Base-by-base conservation (phyloP, 257 asterid genomes). In the Paraleonurus japonicus region DNA sequence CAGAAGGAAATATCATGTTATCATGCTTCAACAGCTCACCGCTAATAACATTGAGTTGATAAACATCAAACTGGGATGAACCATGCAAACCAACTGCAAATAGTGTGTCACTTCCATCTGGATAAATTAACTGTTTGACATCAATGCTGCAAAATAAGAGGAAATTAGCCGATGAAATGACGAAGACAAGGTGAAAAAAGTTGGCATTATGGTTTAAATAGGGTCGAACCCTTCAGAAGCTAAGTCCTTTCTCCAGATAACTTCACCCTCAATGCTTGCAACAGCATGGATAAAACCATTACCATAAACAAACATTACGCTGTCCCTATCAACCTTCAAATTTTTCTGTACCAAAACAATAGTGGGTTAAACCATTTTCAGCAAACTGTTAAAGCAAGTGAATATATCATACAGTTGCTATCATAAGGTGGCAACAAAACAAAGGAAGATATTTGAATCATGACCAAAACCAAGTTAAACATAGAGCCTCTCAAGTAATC, bases 241-340 rank as follows among this genome's bases (percentile, higher is more conserved):
- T 53, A 95, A 78, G 51, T 89, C 95, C 83, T 80, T 89, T 79
- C 79, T 92, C 99, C 99, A 95, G 79, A 92, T 76, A 75, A 86
- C 80, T 78, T 88, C 98, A 13, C 99, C 99, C 39, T 88, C 96
- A 72, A 88, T 68, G 84, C 94, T 87, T 23, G 98, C 86, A 78
- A 95, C 77, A 74, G 95, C 99, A 75, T 88, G 88, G 81, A 95
- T 81, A 80, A 69, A 81, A 57, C 99, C 99, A 76, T 81, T 85
- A 45, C 95, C 88, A 70, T 87, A 85, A 71, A 84, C 93, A 75
- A 95, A 83, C 73, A 89, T 79, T 74, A 85, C 53, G 61, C 70
- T 80, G 70, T 92, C 96, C 86, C 75, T 89, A 73, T 76, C 92
- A 68, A 90, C 75, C 86, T 82, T 86, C 80, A 92, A 78, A 74